Conservation (phyloP, 1,139 yeast genomes). For the Suhomyces atakaporum region DNA sequence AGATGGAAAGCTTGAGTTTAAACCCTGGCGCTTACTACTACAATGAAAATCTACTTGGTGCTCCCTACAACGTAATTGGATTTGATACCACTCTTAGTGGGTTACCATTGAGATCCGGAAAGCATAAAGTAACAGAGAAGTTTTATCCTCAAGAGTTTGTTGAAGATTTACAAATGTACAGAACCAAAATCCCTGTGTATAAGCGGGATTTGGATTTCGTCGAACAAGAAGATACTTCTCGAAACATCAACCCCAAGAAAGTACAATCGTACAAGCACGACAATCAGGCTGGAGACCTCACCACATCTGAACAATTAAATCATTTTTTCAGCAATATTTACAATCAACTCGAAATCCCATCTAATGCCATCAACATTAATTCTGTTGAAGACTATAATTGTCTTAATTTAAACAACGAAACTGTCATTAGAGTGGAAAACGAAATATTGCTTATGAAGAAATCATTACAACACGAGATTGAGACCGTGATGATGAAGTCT, state of each 20-base stretch:
- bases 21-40: constrained; percentile 31
- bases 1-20: constrained; percentile 31
- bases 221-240: constrained; percentile 29
- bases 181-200: constrained; percentile 34
- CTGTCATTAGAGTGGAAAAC: constrained; percentile 29
- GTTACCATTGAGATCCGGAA: constrained; percentile 37
- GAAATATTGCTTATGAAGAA: constrained; percentile 31
- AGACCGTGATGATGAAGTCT: constrained; percentile 28
- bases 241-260: constrained; percentile 25
- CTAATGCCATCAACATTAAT: constrained; percentile 31
- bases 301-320: constrained; percentile 10
- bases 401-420: constrained; percentile 27
- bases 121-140: constrained; percentile 21
- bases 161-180: constrained; percentile 39
- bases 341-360: constrained; percentile 30
- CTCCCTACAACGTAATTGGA: constrained; percentile 47
- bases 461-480: constrained; percentile 36
- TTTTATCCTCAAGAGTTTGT: constrained; percentile 44
- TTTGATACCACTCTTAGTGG: constrained; percentile 46
- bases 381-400: constrained; percentile 33
- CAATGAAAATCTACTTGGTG: constrained; percentile 33
- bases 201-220: constrained; percentile 44
- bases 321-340: constrained; percentile 22
- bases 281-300: constrained; percentile 4
- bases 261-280: constrained; percentile 8